A percentile compares a stretch with the other conserved stretches of the same genome.
phyloP scores from a whole-genome alignment of 2,329 filamentous ascomycete genomes.

The Aspergillus amoenus region DNA sequence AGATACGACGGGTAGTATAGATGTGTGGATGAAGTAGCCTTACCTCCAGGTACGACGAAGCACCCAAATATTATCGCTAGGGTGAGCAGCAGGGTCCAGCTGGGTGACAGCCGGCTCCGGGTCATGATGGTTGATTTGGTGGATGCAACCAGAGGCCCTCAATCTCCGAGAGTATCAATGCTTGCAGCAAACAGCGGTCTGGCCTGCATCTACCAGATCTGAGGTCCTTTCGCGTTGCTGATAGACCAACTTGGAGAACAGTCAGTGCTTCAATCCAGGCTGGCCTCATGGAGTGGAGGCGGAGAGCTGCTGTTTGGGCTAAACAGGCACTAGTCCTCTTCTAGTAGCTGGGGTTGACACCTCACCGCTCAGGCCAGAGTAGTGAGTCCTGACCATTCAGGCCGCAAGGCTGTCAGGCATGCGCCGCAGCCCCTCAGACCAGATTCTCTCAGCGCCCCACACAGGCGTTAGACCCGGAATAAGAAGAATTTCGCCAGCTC shows the following conservation, averaged over 20 bases:
- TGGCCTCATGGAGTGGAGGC: constrained; percentile 27
- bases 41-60: constrained; percentile 66
- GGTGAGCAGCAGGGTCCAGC: constrained; percentile 66
- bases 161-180: constrained; percentile 28
- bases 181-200: constrained; percentile 19
- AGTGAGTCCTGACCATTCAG: constrained; percentile 20
- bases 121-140: constrained; percentile 46
- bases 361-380: constrained; percentile 12
- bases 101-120: constrained; percentile 53
- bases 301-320: constrained; percentile 29
- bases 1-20: neutral
- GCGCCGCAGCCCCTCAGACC: constrained; percentile 8
- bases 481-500: constrained; percentile 26
- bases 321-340: constrained; percentile 16
- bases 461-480: constrained; percentile 8
- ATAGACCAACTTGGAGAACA: neutral
- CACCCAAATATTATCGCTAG: constrained; percentile 60
- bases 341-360: constrained; percentile 20
- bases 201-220: constrained; percentile 33
- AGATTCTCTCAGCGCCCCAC: constrained; percentile 24
- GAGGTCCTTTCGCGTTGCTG: constrained; percentile 7
- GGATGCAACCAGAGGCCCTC: constrained; percentile 34
- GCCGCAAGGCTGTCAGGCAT: constrained; percentile 16
- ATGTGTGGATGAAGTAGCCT: constrained; percentile 24
- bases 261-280: constrained; percentile 26